Percentiles rank a stretch among this genome's conserved stretches.
These are phyloP conservation scores for Cucurbita moschata DNA, from an alignment of 306 rosid species.

Conservation along the genomic window DNA sequence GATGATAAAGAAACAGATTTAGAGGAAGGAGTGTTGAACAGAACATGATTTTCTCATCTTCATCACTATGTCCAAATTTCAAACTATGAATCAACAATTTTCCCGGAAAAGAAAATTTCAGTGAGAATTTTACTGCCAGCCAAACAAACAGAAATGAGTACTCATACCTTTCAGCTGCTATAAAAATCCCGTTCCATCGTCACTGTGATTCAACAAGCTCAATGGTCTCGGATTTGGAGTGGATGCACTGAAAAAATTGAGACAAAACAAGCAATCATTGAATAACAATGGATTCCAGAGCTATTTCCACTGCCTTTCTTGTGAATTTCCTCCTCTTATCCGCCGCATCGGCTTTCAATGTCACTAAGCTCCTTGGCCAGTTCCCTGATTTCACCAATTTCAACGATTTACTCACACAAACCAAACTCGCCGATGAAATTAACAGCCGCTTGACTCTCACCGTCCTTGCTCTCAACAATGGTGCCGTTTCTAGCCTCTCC, in stretches of 20 bases:
- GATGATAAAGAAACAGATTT: no score
- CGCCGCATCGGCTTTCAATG: slow-evolving; percentile 25
- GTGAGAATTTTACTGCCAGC: background rate
- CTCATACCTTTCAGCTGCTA: background rate
- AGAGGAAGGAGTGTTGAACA: no score
- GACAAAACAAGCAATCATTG: background rate
- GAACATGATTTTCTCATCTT: background rate
- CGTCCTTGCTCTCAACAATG: slow-evolving; percentile 24
- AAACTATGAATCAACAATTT: background rate
- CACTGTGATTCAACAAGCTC: background rate
- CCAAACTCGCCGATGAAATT: slow-evolving; percentile 34
- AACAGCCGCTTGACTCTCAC: slow-evolving; percentile 34
- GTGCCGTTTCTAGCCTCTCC: slow-evolving; percentile 5
- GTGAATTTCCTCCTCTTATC: slow-evolving; percentile 18
- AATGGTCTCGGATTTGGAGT: background rate
- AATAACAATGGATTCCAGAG: slow-evolving; percentile 26
- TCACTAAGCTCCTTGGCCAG: slow-evolving; percentile 19
- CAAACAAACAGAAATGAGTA: background rate
- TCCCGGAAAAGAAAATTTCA: slow-evolving; percentile 3
- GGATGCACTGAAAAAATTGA: background rate
- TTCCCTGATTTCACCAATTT: slow-evolving; percentile 20
- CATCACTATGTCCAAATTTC: background rate
- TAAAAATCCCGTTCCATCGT: background rate
- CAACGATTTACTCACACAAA: slow-evolving; percentile 27
- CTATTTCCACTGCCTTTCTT: slow-evolving; percentile 21